Conservation (phyloP, 2,329 filamentous ascomycete genomes). For the Trichoderma breve region DNA sequence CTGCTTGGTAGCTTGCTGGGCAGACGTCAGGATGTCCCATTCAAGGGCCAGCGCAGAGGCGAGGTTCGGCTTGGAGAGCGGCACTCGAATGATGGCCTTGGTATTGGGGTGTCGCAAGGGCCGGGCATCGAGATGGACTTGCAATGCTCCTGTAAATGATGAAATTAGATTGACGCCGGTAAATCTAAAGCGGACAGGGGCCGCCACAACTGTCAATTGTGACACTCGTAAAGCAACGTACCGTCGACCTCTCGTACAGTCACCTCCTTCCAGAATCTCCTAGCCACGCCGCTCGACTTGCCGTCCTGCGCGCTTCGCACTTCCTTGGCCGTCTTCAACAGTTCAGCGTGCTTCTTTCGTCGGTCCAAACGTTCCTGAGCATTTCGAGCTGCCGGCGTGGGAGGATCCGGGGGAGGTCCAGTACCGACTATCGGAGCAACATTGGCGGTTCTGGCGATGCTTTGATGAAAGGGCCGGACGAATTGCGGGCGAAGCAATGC, state of each 20-base stretch:
- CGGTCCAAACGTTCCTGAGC: slow-evolving; percentile 48
- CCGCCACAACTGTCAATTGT: neutral
- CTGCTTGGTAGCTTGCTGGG: slow-evolving; percentile 78
- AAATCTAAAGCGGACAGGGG: too few species aligned
- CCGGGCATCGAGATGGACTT: slow-evolving; percentile 73
- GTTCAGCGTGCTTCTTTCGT: slow-evolving; percentile 52
- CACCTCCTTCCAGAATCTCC: slow-evolving; percentile 88
- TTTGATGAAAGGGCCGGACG: slow-evolving; percentile 35
- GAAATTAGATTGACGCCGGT: neutral
- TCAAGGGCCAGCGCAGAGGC: slow-evolving; percentile 85
- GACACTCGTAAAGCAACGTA: slow-evolving; percentile 34
- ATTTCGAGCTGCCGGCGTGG: slow-evolving; percentile 43
- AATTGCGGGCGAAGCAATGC: slow-evolving; percentile 28
- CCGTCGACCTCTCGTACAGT: slow-evolving; percentile 65
- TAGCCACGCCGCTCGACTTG: slow-evolving; percentile 52
- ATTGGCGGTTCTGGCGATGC: slow-evolving; percentile 40
- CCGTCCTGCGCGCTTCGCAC: slow-evolving; percentile 39
- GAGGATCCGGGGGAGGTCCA: slow-evolving; percentile 59
- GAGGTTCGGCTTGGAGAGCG: slow-evolving; percentile 73
- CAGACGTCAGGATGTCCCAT: slow-evolving; percentile 82
- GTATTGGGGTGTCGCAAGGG: slow-evolving; percentile 75
- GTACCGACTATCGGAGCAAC: slow-evolving; percentile 54
- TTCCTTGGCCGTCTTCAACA: slow-evolving; percentile 52
- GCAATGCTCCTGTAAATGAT: slow-evolving; percentile 40
- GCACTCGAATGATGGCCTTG: slow-evolving; percentile 70